Conservation (phyloP, 2,329 filamentous ascomycete species). For the Leptographium wingfieldii region DNA sequence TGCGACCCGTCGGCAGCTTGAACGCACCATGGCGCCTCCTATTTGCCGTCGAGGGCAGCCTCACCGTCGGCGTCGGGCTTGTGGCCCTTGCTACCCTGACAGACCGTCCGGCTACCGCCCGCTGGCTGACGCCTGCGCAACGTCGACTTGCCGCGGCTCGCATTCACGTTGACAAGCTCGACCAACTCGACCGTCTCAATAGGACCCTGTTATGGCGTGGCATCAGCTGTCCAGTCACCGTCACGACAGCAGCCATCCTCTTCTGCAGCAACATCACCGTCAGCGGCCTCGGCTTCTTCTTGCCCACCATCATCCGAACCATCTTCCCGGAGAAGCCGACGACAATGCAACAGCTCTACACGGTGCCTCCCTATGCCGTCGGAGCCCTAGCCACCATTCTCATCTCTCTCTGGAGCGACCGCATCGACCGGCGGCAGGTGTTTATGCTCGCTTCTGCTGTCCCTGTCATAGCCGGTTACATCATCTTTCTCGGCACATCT, state of each 20-base stretch:
- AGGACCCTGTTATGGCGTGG: constrained; percentile 3
- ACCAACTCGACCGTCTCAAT: constrained; percentile 29
- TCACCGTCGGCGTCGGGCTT: constrained; percentile 52
- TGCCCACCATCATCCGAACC: not conserved
- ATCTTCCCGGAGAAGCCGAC: not conserved
- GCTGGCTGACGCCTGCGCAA: constrained; percentile 54
- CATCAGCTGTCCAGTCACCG: constrained; percentile 32
- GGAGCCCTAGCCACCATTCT: constrained; percentile 18
- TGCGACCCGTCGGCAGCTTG: constrained; percentile 20
- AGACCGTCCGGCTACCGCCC: constrained; percentile 51
- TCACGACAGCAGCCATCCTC: constrained; percentile 37
- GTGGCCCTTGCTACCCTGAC: constrained; percentile 50
- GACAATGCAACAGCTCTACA: not conserved
- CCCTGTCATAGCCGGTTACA: not conserved
- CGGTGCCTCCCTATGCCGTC: not conserved
- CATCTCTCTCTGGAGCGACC: not conserved
- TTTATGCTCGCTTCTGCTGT: not conserved
- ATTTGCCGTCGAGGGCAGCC: constrained; percentile 31
- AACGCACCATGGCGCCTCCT: constrained; percentile 41
- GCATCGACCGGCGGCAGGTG: not conserved
- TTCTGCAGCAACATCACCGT: not conserved
- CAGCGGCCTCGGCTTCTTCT: not conserved
- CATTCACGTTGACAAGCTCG: constrained; percentile 47
- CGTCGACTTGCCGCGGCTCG: constrained; percentile 49
- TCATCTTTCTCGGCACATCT: not conserved